Base-by-base conservation (phyloP, 768 basidiomycete genomes). In the Termitomyces sp. region DNA sequence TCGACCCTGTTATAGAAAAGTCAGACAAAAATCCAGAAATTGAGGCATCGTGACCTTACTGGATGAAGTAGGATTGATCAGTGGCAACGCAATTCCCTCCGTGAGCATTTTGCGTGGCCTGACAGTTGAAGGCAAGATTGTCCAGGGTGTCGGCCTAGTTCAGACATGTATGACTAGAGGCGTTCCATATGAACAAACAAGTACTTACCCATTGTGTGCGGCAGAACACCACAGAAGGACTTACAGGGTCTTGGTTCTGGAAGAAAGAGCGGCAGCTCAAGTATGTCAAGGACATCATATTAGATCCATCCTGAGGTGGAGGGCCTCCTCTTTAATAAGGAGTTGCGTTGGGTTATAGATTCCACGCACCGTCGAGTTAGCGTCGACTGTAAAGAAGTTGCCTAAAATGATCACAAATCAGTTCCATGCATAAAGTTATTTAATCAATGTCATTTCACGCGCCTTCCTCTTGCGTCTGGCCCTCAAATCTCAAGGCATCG, bases 21-120 rank as follows among this genome's bases (percentile, higher is more conserved):
- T 33, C 20, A 16, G n/a, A 33, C 7, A 5, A 4, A 20, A 42
- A 36, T 31, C 18, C n/a, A 32, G 39, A 22, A 7, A 39, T 36
- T 50, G 36, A 33, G 41, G 15, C 1, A 22, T 22, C 20, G 31
- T 12, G 7, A 16, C 72, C 77, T 61, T 57, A 78, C 78, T 81
- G 76, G 54, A 78, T 73, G 63, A 78, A 81, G 74, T 77, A 81
- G 27, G 65, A 60, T 59, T 78, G 72, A 59, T 80, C 73, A 47
- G 61, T 67, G 15, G 79, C 75, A 22, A 79, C 73, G 58, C 78
- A 80, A 46, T 74, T 67, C 0, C 78, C 79, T 9, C 78, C 80
- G 53, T 80, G 76, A 2, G 79, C 78, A 52, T 79, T 79, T 68
- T 79, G 73, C 4, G 71, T 68, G 0, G 77, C 64, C 61, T 78